These are phyloP conservation scores for Boletellus sp. DNA, from an alignment of 768 basidiomycete genomes.

Conservation along the genomic window DNA sequence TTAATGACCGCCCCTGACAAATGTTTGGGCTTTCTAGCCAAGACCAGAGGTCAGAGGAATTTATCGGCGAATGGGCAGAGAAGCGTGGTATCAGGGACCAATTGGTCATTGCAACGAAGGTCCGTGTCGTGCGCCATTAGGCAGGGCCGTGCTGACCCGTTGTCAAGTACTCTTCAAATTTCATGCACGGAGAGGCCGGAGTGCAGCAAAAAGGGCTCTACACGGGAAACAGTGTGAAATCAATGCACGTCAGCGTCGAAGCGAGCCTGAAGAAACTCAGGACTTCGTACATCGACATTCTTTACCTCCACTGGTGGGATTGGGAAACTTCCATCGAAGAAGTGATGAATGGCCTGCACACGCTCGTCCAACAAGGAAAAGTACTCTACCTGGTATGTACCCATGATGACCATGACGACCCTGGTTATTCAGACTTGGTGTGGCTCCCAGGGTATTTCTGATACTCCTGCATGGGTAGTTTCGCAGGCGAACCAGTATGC, in stretches of 20 bases:
- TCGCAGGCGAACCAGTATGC: constrained; percentile 49
- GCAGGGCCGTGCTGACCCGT: background rate
- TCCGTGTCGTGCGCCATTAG: background rate
- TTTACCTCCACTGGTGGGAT: constrained; percentile 55
- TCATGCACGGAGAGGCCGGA: constrained; percentile 7
- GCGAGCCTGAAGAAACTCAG: constrained; percentile 46
- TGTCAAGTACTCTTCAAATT: constrained; percentile 22
- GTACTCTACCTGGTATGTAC: constrained; percentile 37
- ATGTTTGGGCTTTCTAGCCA: constrained; percentile 33
- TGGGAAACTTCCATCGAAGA: constrained; percentile 43
- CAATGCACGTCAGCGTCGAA: constrained; percentile 29
- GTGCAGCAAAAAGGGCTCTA: constrained; percentile 27
- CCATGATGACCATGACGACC: no score
- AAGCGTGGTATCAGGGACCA: constrained; percentile 42
- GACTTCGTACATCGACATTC: constrained; percentile 55
- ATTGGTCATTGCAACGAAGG: constrained; percentile 48
- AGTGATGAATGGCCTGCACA: constrained; percentile 43
- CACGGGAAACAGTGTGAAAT: constrained; percentile 37
- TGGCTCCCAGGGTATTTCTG: constrained; percentile 33
- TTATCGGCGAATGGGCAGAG: constrained; percentile 52
- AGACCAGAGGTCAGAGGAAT: constrained; percentile 50
- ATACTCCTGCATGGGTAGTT: constrained; percentile 50
- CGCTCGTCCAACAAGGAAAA: constrained; percentile 41
- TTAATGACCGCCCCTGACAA: background rate
- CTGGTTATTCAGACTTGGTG: no score